Conservation (phyloP, 2,329 filamentous ascomycete species). For the Sporothrix pallida region DNA sequence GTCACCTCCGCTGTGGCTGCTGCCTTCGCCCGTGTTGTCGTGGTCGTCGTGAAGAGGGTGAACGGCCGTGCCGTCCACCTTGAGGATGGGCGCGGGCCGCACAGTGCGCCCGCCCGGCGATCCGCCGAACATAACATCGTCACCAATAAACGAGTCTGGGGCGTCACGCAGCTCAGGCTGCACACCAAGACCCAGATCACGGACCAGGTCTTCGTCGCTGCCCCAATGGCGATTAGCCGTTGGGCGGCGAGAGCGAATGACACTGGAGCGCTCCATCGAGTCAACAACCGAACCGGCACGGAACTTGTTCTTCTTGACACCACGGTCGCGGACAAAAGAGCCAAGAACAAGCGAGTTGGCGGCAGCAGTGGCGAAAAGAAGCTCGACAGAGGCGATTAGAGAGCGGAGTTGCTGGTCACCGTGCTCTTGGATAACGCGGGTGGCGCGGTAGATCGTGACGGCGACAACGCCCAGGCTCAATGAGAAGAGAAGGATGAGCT, state of each 20-base stretch:
- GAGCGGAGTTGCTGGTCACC: slow-evolving; percentile 87
- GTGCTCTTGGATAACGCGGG: slow-evolving; percentile 70
- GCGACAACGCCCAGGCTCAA: slow-evolving; percentile 80
- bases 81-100: slow-evolving; percentile 30
- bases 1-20: slow-evolving; percentile 7
- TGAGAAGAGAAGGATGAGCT: slow-evolving; percentile 80
- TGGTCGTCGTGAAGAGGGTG: slow-evolving; percentile 37
- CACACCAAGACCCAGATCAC: slow-evolving; percentile 75
- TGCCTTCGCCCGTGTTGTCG: slow-evolving; percentile 33
- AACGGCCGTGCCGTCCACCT: slow-evolving; percentile 47
- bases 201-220: slow-evolving; percentile 88
- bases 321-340: slow-evolving; percentile 88
- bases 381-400: slow-evolving; percentile 85
- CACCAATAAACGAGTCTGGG: slow-evolving; percentile 39
- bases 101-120: neutral
- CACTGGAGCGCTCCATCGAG: slow-evolving; percentile 61
- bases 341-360: slow-evolving; percentile 90
- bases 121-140: slow-evolving; percentile 34
- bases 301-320: slow-evolving; percentile 87
- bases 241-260: slow-evolving; percentile 51
- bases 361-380: slow-evolving; percentile 84
- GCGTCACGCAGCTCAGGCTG: slow-evolving; percentile 57
- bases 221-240: slow-evolving; percentile 73
- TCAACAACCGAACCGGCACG: slow-evolving; percentile 67
- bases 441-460: slow-evolving; percentile 82